A percentile compares a stretch with the other conserved stretches of the same genome.
These are phyloP conservation scores for Xylaria curta DNA, from an alignment of 495 filamentous ascomycete genomes.

Conservation along the genomic window DNA sequence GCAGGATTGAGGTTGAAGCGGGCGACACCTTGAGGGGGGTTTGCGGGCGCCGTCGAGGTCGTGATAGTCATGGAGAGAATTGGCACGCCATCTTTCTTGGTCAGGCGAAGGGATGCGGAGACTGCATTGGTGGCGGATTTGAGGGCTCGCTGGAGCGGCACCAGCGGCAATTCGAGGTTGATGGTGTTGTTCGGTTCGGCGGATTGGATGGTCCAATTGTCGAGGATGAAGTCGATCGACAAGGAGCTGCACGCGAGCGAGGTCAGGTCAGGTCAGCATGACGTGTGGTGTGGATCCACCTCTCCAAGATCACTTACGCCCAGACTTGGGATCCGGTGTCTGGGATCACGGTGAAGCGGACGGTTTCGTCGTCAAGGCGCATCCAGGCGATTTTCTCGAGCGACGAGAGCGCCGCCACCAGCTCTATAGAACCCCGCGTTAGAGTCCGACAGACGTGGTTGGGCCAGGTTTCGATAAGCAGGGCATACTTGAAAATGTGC, in stretches of 20 bases:
- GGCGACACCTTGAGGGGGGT: constrained; percentile 36
- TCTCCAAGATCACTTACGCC: constrained; percentile 68
- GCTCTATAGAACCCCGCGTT: constrained; percentile 59
- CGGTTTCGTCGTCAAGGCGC: constrained; percentile 79
- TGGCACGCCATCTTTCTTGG: constrained; percentile 86
- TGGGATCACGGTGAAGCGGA: constrained; percentile 94
- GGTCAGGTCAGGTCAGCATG: background rate
- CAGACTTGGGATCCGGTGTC: constrained; percentile 95
- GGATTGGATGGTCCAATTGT: constrained; percentile 85
- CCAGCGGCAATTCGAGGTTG: constrained; percentile 91
- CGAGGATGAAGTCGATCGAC: constrained; percentile 81
- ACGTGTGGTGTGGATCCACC: background rate
- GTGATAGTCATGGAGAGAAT: constrained; percentile 86
- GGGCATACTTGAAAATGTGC: constrained; percentile 73
- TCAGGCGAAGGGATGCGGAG: constrained; percentile 83
- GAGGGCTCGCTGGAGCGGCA: constrained; percentile 80
- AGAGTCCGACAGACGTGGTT: background rate
- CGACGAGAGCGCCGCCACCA: constrained; percentile 82
- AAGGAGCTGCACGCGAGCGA: constrained; percentile 52
- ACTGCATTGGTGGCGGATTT: constrained; percentile 79
- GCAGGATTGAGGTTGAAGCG: constrained; percentile 33
- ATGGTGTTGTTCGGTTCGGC: constrained; percentile 80
- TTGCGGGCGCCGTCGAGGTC: constrained; percentile 57
- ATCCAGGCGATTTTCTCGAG: constrained; percentile 94
- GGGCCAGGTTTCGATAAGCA: background rate